Base-by-base conservation (phyloP, 2,329 filamentous ascomycete genomes). In the Fragosphaeria purpurea region DNA sequence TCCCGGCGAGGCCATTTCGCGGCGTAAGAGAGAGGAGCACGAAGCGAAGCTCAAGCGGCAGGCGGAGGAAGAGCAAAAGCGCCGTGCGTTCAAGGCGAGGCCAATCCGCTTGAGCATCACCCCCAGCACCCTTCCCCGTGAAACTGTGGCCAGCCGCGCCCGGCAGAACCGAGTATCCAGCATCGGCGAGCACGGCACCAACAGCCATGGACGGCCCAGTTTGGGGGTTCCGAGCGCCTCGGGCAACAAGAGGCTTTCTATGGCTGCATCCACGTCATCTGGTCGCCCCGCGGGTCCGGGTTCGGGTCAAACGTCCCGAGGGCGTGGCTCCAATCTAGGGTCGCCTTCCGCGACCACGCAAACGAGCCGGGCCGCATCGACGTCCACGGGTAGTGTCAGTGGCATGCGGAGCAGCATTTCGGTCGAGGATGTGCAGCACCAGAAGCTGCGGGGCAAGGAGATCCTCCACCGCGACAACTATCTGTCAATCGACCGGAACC, bases 11-110 rank as follows among this genome's bases (percentile, higher is more conserved):
- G 76, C 75, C 4, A 75, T 83, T 46, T 77, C 74, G 3, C 67
- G 73, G 2, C 67, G 71, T 33, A 77, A 80, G 65, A 68, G 74
- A 56, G 71, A 82, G 64, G 69, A 79, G 60, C 70, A 73, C 50
- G 73, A 81, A 58, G 69, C 76, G 51, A 74, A 71, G 55, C 64
- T 83, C 42, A 73, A 68, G 54, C 71, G 70, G 4, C 71, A 82
- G 58, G 78, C 80, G 57, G 79, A 82, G 56, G 79, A 82, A 56
- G 76, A 80, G 53, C 73, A 69, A 31, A 77, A 71, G 62, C 72
- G 74, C 50, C 76, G 80, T 50, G 77, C 83, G 58, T 83, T 83
- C 68, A 84, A 82, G 62, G 80, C 80, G 6, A 72, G 72, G 38
- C 80, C 80, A 13, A 61, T 79, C 39, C 73, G 74, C 41, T 65